phyloP scores from a whole-genome alignment of 2,329 filamentous ascomycete genomes.

The Fusarium mundagurra region DNA sequence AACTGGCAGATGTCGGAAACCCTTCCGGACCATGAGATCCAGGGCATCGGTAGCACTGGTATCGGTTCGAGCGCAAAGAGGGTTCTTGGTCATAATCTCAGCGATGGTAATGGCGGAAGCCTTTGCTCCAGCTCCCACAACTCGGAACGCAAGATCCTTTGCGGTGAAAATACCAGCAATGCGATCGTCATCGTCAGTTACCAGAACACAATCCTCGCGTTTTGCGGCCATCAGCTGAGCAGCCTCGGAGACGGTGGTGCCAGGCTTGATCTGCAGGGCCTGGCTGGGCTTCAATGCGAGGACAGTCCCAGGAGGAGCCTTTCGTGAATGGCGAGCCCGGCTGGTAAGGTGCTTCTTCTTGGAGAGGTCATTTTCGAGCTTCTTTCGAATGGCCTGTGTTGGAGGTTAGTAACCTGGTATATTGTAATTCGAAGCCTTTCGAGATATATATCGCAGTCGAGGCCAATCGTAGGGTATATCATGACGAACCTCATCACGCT shows the following conservation, averaged over 20 bases:
- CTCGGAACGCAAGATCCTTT: slow-evolving; percentile 97
- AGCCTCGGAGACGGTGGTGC: slow-evolving; percentile 92
- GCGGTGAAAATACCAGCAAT: slow-evolving; percentile 99
- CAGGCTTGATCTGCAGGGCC: slow-evolving; percentile 96
- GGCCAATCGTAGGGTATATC: slow-evolving; percentile 6
- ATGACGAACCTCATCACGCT: slow-evolving; percentile 91
- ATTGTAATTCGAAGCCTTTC: slow-evolving; percentile 6
- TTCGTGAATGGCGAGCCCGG: slow-evolving; percentile 85
- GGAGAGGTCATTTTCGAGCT: slow-evolving; percentile 96
- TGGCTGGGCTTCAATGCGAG: slow-evolving; percentile 94
- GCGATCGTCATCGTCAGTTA: slow-evolving; percentile 96
- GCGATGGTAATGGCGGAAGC: slow-evolving; percentile 91
- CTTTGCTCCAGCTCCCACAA: slow-evolving; percentile 91
- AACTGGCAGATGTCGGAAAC: slow-evolving; percentile 95
- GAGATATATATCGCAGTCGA: slow-evolving; percentile 25
- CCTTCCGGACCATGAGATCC: slow-evolving; percentile 97
- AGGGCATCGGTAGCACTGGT: slow-evolving; percentile 97
- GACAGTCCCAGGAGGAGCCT: slow-evolving; percentile 95
- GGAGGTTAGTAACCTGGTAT: slow-evolving; percentile 22
- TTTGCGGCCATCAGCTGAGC: slow-evolving; percentile 99
- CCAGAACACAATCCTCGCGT: slow-evolving; percentile 95
- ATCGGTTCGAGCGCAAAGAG: slow-evolving; percentile 94
- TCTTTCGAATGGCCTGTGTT: slow-evolving; percentile 88
- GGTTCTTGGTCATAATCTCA: slow-evolving; percentile 99
- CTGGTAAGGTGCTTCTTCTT: slow-evolving; percentile 90